phyloP scores from a whole-genome alignment of 208 protist genomes.

The Wallacemonas sp. region DNA sequence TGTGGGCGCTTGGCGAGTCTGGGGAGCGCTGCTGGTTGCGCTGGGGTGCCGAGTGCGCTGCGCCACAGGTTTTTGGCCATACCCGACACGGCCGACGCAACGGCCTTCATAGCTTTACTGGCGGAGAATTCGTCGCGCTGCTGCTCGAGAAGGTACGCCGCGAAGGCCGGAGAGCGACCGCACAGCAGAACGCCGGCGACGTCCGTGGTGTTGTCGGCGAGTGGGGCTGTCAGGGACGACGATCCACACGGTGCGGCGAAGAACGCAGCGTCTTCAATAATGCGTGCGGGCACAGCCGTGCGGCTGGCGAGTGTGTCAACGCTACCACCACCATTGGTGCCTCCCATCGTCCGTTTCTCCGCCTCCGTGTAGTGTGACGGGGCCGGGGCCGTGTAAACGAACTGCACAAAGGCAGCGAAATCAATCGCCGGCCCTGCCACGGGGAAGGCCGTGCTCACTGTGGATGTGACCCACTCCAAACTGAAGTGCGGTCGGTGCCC shows the following conservation, averaged over 20 bases:
- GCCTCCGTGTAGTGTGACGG: slow-evolving; percentile 32
- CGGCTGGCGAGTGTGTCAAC: neutral
- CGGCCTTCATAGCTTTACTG: slow-evolving; percentile 43
- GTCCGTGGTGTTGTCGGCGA: slow-evolving; percentile 1
- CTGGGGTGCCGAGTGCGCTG: slow-evolving; percentile 18
- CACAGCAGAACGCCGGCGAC: slow-evolving; percentile 47
- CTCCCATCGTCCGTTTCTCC: slow-evolving; percentile 33
- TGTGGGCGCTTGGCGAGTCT: slow-evolving; percentile 36
- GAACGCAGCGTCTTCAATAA: slow-evolving; percentile 28
- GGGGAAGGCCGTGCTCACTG: slow-evolving; percentile 48
- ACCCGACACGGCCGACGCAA: slow-evolving; percentile 43
- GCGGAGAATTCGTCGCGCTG: slow-evolving; percentile 39
- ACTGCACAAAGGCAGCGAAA: slow-evolving; percentile 48
- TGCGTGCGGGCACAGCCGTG: neutral
- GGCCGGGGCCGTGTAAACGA: slow-evolving; percentile 34
- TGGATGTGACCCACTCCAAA: slow-evolving; percentile 58
- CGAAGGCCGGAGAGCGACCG: slow-evolving; percentile 51
- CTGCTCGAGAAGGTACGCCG: slow-evolving; percentile 52
- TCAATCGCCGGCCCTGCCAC: slow-evolving; percentile 56
- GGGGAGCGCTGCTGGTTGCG: slow-evolving; percentile 14
- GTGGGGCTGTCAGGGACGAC: slow-evolving; percentile 1
- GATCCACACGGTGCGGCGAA: slow-evolving; percentile 19
- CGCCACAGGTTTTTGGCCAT: slow-evolving; percentile 46
- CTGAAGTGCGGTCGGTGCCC: slow-evolving; percentile 55
- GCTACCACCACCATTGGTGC: neutral